Evolutionary conservation across 108 stramenopile species (phyloP), one percentile per base, ranked within the genome.

Genomic region (Pseudonitzschia pungens): DNA sequence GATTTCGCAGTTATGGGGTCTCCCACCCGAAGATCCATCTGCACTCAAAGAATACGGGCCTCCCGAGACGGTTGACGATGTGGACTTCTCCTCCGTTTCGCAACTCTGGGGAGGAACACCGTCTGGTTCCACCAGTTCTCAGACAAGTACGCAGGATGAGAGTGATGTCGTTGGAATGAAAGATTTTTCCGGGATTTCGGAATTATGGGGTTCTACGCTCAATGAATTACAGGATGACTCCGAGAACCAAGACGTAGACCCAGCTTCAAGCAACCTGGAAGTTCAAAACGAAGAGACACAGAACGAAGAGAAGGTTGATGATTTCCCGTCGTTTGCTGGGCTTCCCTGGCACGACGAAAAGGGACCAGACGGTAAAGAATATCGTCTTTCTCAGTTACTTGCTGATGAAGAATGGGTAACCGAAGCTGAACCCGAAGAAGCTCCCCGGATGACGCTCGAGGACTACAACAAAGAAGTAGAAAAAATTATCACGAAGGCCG

Each of bases 381-480:
- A 62, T 40, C 32, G 60, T 16, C 60, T 62, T 33, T 60, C 57
- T 2, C 75, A 86, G 62, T 84, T 84, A 73, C 80, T 86, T 18
- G 88, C 86, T 5, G 79, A 83, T 64, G 84, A 87, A 75, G 79
- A 75, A 52, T 81, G 84, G 84, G 70, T 48, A 15, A 55, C 69
- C 43, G 70, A 85, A 64, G 75, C 71, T 31, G 44, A 60, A 27
- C 8, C 27, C 8, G 32, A 65, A 29, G 68, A 70, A 65, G 53
- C 66, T 24, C 32, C 33, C n/a, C 28, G 32, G 3, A 65, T 76
- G 56, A 70, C 87, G 12, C 63, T 81, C 29, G 86, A 88, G 76
- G 85, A 89, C 52, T 93, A 88, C 74, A 73, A 77, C 18, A 78
- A 83, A 67, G 73, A 93, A 65, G 86, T 88, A 29, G 79, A 78